Percentiles rank a stretch among this genome's conserved stretches.
phyloP scores from a whole-genome alignment of 2,329 filamentous ascomycete species.

The Talaromyces verruculosus region DNA sequence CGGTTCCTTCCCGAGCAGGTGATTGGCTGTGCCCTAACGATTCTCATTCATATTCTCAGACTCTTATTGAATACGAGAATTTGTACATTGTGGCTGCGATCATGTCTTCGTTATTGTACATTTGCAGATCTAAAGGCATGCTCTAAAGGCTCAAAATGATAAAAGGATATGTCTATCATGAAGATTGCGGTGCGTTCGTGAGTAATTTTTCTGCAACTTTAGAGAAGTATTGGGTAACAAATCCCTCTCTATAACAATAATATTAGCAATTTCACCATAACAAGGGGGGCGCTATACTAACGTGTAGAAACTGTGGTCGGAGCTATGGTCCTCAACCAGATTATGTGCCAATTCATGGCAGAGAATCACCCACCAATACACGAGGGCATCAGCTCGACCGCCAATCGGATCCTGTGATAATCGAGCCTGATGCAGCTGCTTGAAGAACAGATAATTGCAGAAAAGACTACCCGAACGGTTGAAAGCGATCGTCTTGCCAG shows the following conservation, averaged over 20 bases:
- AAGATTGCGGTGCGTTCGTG: not conserved
- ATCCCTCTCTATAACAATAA: slow-evolving; percentile 60
- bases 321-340: slow-evolving; percentile 72
- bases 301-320: slow-evolving; percentile 78
- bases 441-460: slow-evolving; percentile 87
- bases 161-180: slow-evolving; percentile 1
- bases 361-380: slow-evolving; percentile 94
- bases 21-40: slow-evolving; percentile 7
- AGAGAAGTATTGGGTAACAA: slow-evolving; percentile 73
- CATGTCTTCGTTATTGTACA: not conserved
- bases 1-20: slow-evolving; percentile 10
- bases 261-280: not conserved
- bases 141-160: slow-evolving; percentile 1
- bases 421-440: slow-evolving; percentile 67
- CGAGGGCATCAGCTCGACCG: slow-evolving; percentile 65
- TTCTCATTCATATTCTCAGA: too few species aligned
- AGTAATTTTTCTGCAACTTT: slow-evolving; percentile 62
- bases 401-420: slow-evolving; percentile 41
- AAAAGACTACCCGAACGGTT: slow-evolving; percentile 85
- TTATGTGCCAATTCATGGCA: slow-evolving; percentile 97
- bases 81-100: not conserved
- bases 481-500: slow-evolving; percentile 84
- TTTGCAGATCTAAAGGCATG: not conserved
- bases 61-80: not conserved
- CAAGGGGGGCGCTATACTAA: slow-evolving; percentile 24